phyloP scores from a whole-genome alignment of 1,139 yeast species.

The Saccharomyces hybrid region DNA sequence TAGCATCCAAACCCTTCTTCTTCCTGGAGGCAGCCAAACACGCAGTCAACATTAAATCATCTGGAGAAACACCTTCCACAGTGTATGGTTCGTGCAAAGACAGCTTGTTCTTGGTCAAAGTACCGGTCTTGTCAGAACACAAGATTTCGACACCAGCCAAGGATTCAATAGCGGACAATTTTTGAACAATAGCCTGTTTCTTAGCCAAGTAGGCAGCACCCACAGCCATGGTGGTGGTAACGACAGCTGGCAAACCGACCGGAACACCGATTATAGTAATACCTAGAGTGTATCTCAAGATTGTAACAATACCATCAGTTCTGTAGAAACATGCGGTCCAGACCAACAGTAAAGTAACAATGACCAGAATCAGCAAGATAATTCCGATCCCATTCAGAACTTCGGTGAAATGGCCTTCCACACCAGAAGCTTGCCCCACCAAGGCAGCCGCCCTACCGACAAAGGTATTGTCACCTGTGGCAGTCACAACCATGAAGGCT shows the following conservation, averaged over 20 bases:
- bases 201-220: slow-evolving; percentile 99
- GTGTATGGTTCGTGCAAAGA: slow-evolving; percentile 98
- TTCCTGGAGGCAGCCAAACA: slow-evolving; percentile 98
- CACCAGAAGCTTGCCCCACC: too few species aligned
- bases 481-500: too few species aligned
- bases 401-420: too few species aligned
- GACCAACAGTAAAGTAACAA: too few species aligned
- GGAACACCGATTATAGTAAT: slow-evolving; percentile 99
- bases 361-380: too few species aligned
- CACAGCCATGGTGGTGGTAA: slow-evolving; percentile 99
- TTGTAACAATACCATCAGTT: too few species aligned
- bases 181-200: slow-evolving; percentile 97
- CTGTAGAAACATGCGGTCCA: too few species aligned
- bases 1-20: too few species aligned
- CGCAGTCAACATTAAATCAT: slow-evolving; percentile 95
- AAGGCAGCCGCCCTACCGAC: too few species aligned
- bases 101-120: slow-evolving; percentile 94
- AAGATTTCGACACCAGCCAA: slow-evolving; percentile 98
- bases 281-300: slow-evolving; percentile 91
- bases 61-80: slow-evolving; percentile 97
- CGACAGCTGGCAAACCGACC: slow-evolving; percentile 99
- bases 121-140: slow-evolving; percentile 99
- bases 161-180: slow-evolving; percentile 96
- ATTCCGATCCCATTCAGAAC: too few species aligned
- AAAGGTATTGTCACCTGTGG: too few species aligned